Base-by-base conservation (phyloP, 129 eudicot species). In the Arctium lappa region DNA sequence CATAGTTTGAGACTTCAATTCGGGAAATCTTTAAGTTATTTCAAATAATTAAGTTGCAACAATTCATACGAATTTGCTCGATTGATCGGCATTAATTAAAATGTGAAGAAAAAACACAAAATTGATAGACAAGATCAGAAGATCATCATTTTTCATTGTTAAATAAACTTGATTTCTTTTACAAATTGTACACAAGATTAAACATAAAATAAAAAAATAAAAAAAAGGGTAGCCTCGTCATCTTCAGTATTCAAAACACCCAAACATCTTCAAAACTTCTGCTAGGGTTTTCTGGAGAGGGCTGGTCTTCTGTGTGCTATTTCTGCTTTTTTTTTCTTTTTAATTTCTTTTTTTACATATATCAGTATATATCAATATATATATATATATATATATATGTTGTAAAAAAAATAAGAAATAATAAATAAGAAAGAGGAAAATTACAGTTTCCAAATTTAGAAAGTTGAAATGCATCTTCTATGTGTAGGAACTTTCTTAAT, bases 401-500 rank as follows among this genome's bases (percentile, higher is more conserved):
- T 74, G 46, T 38, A 75, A 40, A 75, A 37, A 33, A 69, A 22
- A 0, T 10, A 66, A 76, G 10, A 71, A 74, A 16, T 10, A 66
- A 76, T n/a, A 71, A 74, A 16, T 69, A 63, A 65, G 74, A 42
- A 65, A 65, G 16, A 66, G 30, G 32, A 68, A 50, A 75, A 15
- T 3, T 72, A 48, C 77, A 78, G 4, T 74, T 81, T 63, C 87
- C 33, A 36, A 32, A 65, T 16, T 81, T 86, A 86, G 89, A 82
- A 86, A 68, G 89, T 86, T 76, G 98, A 95, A 73, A 95, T 95
- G 90, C 98, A 92, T 75, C 98, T 74, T 79, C 97, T 79, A 32
- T 91, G 98, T 9, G 94, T 90, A 8, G 98, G 94, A 71, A 95
- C 97, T 83, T 89, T 95, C 44, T 91, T 97, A 79, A 86, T 94